These are phyloP conservation scores for Lophium mytilinum DNA, from an alignment of 495 filamentous ascomycete genomes.

Conservation along the genomic window DNA sequence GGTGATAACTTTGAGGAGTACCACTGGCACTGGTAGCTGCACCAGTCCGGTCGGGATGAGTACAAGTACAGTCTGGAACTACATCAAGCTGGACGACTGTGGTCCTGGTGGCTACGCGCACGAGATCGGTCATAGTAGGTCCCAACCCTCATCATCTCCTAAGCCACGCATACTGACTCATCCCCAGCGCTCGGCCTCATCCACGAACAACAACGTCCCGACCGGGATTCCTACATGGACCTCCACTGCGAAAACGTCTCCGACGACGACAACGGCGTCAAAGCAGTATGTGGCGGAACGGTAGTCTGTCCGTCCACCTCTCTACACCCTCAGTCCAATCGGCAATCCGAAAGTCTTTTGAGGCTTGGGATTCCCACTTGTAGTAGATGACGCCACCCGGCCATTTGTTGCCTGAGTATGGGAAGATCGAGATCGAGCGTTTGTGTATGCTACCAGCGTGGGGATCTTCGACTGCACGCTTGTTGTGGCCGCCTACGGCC, in stretches of 20 bases:
- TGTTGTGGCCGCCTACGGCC: not conserved
- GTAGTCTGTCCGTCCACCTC: constrained; percentile 10
- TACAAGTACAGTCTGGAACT: not conserved
- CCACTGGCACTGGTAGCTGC: not conserved
- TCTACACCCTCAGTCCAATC: constrained; percentile 8
- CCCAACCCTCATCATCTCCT: not conserved
- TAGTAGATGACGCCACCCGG: constrained; percentile 9
- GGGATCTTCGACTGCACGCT: not conserved
- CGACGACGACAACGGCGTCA: not conserved
- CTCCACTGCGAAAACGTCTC: constrained; percentile 8
- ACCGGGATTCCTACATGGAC: constrained; percentile 4
- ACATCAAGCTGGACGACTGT: constrained; percentile 7
- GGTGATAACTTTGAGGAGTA: not conserved
- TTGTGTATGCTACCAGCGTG: not conserved
- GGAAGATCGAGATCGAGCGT: constrained; percentile 12
- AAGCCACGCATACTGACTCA: not conserved
- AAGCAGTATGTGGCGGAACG: constrained; percentile 1
- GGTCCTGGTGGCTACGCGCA: constrained; percentile 10
- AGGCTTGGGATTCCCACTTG: constrained; percentile 4
- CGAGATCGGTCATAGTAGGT: constrained; percentile 15
- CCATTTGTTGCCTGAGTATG: constrained; percentile 2
- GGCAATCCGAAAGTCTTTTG: not conserved
- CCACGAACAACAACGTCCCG: constrained; percentile 12
- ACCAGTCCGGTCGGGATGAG: constrained; percentile 3
- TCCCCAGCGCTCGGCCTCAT: constrained; percentile 6